Evolutionary conservation across 139 green algal genomes (phyloP).

Genomic region (Volvox africanus): DNA sequence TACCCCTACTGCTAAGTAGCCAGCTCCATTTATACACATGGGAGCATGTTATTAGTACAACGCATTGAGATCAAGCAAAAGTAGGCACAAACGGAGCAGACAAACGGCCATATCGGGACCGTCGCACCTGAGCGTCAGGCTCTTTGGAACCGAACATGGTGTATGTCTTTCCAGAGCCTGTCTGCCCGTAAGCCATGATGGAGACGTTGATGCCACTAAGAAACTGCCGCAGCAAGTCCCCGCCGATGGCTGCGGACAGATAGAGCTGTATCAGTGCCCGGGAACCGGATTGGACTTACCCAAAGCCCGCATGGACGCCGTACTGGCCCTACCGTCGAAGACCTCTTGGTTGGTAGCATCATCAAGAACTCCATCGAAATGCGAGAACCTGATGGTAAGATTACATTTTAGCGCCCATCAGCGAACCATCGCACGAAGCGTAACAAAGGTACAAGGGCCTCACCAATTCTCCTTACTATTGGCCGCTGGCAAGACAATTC

Average conservation of each 20-base stretch:
- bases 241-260: not conserved
- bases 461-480: slow-evolving; percentile 7
- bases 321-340: not conserved
- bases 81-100: too few relatives aligned
- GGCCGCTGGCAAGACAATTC: not conserved
- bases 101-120: not conserved
- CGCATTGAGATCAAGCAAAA: too few relatives aligned
- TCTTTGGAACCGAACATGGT: slow-evolving; percentile 67
- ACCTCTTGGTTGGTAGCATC: slow-evolving; percentile 34
- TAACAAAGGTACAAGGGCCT: not conserved
- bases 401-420: not conserved
- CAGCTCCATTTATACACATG: too few relatives aligned
- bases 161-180: slow-evolving; percentile 75
- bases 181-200: slow-evolving; percentile 77
- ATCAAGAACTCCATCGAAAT: slow-evolving; percentile 15
- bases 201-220: slow-evolving; percentile 70
- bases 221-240: not conserved
- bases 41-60: too few relatives aligned
- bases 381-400: not conserved
- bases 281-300: too few relatives aligned
- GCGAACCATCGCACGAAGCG: not conserved
- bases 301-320: not conserved
- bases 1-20: too few relatives aligned
- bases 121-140: not conserved
- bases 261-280: not conserved